These are phyloP conservation scores for Vitis hybrid DNA, from an alignment of 177 flowering plant genomes.

Conservation along the genomic window DNA sequence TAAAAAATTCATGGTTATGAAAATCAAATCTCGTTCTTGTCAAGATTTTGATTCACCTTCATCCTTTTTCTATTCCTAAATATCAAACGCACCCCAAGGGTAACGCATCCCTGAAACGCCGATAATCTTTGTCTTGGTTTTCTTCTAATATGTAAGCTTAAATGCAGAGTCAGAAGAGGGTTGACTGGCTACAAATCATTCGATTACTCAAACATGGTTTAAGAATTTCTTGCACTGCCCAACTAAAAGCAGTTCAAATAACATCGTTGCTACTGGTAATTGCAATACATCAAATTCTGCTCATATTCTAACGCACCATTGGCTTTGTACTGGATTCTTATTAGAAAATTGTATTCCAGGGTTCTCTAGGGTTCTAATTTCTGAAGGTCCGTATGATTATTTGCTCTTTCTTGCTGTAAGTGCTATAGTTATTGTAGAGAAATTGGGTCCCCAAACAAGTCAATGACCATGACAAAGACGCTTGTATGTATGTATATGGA, in stretches of 20 bases:
- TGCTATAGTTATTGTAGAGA: no score
- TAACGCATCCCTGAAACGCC: not conserved
- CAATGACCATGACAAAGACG: no score
- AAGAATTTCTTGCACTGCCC: not conserved
- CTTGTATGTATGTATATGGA: no score
- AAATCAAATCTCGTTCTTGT: no score
- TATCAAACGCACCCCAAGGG: no score
- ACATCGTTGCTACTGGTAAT: not conserved
- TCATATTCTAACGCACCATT: not conserved
- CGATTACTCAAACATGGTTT: not conserved
- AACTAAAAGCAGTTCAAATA: not conserved
- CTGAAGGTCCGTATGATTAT: no score
- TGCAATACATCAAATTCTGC: not conserved
- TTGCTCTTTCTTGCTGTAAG: no score
- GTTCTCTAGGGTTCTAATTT: no score
- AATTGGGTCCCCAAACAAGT: no score
- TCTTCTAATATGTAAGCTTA: constrained; percentile 5
- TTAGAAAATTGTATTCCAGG: not conserved
- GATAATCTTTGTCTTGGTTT: not conserved
- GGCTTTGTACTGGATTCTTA: not conserved
- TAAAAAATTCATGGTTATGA: no score
- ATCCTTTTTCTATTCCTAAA: no score
- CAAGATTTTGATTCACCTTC: no score
- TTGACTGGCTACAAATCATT: constrained; percentile 15
- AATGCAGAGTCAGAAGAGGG: constrained; percentile 53